Conservation (phyloP, 495 filamentous ascomycete genomes). For the Gamarada debralockiae region DNA sequence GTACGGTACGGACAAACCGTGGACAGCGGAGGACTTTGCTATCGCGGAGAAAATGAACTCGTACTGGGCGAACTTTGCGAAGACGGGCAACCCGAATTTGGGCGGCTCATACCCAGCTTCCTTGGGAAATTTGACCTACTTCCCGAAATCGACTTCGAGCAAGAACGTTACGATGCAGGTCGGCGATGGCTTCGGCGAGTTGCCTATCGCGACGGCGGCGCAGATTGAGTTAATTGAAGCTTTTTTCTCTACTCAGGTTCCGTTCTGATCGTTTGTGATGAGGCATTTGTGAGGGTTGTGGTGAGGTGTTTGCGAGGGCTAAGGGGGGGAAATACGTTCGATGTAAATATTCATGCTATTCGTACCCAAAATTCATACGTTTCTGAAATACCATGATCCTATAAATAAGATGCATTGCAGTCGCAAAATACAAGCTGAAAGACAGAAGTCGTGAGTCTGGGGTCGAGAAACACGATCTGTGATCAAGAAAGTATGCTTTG, state of each 20-base stretch:
- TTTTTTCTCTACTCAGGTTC: conserved; percentile 10
- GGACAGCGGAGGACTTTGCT: conserved; percentile 7
- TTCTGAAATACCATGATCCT: too few species aligned
- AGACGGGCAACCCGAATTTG: conserved; percentile 14
- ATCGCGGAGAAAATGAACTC: conserved; percentile 16
- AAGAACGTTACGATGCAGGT: conserved; percentile 8
- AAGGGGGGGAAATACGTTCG: too few species aligned
- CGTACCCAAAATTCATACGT: too few species aligned
- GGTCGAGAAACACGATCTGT: too few species aligned
- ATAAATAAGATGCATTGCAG: too few species aligned
- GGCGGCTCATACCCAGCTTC: conserved; percentile 5
- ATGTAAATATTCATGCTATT: too few species aligned
- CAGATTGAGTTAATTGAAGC: conserved; percentile 4
- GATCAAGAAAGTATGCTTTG: too few species aligned
- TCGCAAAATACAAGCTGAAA: too few species aligned
- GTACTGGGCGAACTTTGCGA: conserved; percentile 20
- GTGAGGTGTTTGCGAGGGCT: too few species aligned
- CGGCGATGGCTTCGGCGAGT: conserved; percentile 7
- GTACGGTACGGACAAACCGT: conserved; percentile 12
- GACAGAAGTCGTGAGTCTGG: too few species aligned
- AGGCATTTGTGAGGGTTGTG: too few species aligned
- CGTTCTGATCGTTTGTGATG: too few species aligned
- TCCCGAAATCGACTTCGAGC: not conserved
- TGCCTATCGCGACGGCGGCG: conserved; percentile 6
- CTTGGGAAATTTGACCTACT: conserved; percentile 1